These are phyloP conservation scores for Pleurozium schreberi DNA, from an alignment of 225 moss, liverwort and hornwort species.

Conservation along the genomic window DNA sequence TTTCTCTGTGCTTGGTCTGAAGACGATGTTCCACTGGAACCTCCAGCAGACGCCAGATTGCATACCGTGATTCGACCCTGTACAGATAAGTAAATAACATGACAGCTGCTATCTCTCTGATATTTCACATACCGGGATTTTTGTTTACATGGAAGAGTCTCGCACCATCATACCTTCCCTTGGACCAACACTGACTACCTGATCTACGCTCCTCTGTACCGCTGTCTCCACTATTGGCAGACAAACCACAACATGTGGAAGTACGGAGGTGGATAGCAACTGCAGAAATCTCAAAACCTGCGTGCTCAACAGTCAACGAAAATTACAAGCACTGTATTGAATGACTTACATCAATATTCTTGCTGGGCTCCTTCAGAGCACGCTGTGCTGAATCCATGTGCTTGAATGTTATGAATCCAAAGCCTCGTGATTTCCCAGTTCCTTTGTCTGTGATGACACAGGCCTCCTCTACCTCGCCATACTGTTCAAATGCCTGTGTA, in stretches of 20 bases:
- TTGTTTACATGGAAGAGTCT: not conserved
- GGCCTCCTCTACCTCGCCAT: constrained; percentile 96
- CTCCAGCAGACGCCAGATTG: constrained; percentile 89
- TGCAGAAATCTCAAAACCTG: not conserved
- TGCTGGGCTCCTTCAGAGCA: constrained; percentile 94
- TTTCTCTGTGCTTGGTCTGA: constrained; percentile 87
- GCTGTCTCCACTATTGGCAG: not conserved
- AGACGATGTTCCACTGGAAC: constrained; percentile 57
- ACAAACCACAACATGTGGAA: not conserved
- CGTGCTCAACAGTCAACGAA: not conserved
- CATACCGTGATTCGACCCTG: constrained; percentile 98
- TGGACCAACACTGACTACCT: not conserved
- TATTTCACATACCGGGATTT: not conserved
- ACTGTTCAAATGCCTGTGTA: constrained; percentile 81
- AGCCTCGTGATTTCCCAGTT: constrained; percentile 91
- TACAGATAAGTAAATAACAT: not conserved
- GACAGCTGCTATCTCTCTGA: not conserved
- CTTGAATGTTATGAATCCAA: constrained; percentile 96
- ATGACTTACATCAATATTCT: constrained; percentile 84
- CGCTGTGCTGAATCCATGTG: constrained; percentile 99
- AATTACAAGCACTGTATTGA: not conserved
- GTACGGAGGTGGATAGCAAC: not conserved
- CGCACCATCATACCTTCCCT: not conserved
- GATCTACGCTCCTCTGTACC: not conserved
- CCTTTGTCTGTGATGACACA: constrained; percentile 95